Base-by-base conservation (phyloP, 768 basidiomycete genomes). In the Lactifluus subvellereus region DNA sequence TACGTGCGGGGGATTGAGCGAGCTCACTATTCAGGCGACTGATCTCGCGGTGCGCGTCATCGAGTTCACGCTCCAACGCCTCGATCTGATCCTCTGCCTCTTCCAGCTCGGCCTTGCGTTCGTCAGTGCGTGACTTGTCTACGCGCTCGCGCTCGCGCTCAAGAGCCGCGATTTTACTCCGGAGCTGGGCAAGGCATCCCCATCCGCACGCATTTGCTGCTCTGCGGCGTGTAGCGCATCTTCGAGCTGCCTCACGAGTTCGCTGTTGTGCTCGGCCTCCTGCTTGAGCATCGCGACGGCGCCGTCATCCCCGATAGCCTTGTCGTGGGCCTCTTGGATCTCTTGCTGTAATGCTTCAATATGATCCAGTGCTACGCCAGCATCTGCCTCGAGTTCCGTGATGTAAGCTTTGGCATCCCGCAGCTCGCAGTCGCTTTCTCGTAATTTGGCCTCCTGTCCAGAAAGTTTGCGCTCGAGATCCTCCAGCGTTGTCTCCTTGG, bases 171-270 rank as follows among this genome's bases (percentile, higher is more conserved):
- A 89, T 54, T 64, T 79, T 85, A 57, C 76, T 73, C 61, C 78
- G 79, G 59, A 90, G 74, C 2, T 80, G 73, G 2, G 78, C 74
- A 37, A 87, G 67, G 74, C 78, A 18, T 82, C 81, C 56, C 83
- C 84, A 66, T 89, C 88, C 0, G 79, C 76, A 33, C 74, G 71
- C 81, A 89, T 88, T 74, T 86, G 86, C 70, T 79, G 78, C 72
- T 92, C 88, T 0, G 85, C 84, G 6, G 84, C 88, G 55, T 88
- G 84, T 57, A 94, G 73, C 0, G 89, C 91, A 2, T 86, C 82
- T 66, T 92, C 87, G 79, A 91, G 78, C 71, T 91, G 88, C 49
- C 78, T 74, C 20, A 78, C 82, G 2, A 86, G 77, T 67, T 87
- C 82, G 16, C 78, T 74, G 10, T 83, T 76, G 55, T 77, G 75